Percentiles rank a stretch among this genome's conserved stretches.
phyloP scores from a whole-genome alignment of 257 asterid genomes.

The Solanum gandarillasii region DNA sequence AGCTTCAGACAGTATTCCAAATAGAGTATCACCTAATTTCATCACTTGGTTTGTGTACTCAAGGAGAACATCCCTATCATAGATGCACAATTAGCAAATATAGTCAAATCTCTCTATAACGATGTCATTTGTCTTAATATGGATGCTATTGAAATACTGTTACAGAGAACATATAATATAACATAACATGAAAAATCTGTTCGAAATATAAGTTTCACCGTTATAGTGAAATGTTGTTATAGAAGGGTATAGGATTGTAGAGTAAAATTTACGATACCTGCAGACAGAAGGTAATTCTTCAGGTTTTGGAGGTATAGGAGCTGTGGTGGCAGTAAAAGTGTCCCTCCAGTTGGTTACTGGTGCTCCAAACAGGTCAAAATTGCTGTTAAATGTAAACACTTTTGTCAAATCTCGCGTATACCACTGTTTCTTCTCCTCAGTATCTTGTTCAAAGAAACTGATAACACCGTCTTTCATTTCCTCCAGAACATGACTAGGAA shows the following conservation, averaged over 20 bases:
- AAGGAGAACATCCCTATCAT: constrained; percentile 1
- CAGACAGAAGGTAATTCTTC: not conserved
- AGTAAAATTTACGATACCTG: not conserved
- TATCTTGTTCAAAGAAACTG: constrained; percentile 3
- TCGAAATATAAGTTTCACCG: not conserved
- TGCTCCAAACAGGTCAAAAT: not conserved
- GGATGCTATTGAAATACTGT: not conserved
- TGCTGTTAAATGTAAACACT: not conserved
- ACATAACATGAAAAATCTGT: not conserved
- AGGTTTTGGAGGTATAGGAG: not conserved
- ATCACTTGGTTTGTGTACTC: constrained; percentile 9
- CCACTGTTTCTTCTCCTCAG: not conserved
- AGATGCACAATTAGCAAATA: not conserved
- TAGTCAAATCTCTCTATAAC: not conserved
- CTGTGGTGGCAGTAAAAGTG: not conserved
- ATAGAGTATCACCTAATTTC: not conserved
- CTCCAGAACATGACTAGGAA: not conserved
- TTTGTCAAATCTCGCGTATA: not conserved
- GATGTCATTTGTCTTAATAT: not conserved
- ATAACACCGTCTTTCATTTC: not conserved
- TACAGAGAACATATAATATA: not conserved
- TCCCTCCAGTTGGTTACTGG: constrained; percentile 11
- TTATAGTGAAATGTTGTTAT: not conserved
- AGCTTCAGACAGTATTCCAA: constrained; percentile 13
- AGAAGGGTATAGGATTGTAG: not conserved